Evolutionary conservation across 1,284 basidiomycete genomes (phyloP), one percentile per base, ranked within the genome.

Genomic region (Leccinum pachyderme): DNA sequence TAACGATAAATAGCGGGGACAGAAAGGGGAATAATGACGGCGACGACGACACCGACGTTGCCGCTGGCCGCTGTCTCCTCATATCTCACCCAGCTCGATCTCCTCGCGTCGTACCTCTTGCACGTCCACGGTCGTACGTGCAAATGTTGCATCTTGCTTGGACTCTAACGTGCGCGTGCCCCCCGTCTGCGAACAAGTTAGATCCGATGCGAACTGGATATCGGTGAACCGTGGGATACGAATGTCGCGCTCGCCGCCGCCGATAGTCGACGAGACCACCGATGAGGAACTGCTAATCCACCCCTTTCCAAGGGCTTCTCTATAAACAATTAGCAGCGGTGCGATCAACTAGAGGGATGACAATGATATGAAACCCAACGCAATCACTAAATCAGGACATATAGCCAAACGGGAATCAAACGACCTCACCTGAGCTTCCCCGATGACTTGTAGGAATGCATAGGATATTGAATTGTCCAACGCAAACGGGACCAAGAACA

Each of bases 31-130:
- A 39, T 22, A 18, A 41, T 41, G 39, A 22, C 39, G 37, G 12
- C 29, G 12, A 2, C 11, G 29, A 29, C 29, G 29, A 29, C 7
- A 9, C 7, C 9, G 7, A 9, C 7, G 12, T 4, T 41, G 39
- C 22, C 39, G 11, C 39, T n/a, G 18, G 37, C 37, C 18, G 37
- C 11, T 39, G 18, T 22, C 11, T 8, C 43, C 15, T 93, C 91
- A 95, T 73, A 89, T 84, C 4, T 80, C 81, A 0, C 83, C 89
- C 1, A 73, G 93, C 43, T 87, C 92, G 0, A 85, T 84, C 12
- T 77, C 94, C 47, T 67, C 83, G 2, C 27, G 59, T 0, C 81
- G 2, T 2, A 31, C 50, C 32, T 52, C 55, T 6, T 66, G 55
- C 39, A 25, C 39, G 0, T 44, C 51, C 4, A 27, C 15, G 3